phyloP scores from a whole-genome alignment of 75 land plant species.

The Isoetes taiwanensis region DNA sequence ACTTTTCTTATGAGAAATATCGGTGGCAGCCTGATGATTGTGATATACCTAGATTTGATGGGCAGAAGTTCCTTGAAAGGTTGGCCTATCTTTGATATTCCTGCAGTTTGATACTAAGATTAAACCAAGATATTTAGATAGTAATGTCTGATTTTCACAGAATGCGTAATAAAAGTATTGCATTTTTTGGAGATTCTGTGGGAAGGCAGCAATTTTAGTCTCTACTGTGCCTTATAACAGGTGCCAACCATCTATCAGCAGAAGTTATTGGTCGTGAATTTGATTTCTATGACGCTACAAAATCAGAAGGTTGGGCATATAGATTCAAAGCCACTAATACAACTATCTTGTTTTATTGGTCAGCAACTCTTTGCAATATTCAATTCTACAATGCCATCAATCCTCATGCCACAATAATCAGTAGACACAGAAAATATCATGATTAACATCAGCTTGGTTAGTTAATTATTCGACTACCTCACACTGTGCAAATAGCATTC shows the following conservation, averaged over 20 bases:
- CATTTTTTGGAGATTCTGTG: constrained; percentile 81
- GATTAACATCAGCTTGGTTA: too few species aligned
- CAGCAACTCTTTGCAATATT: constrained; percentile 71
- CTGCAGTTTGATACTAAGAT: too few species aligned
- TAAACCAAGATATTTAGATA: too few species aligned
- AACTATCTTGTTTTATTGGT: constrained; percentile 76
- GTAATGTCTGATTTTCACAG: constrained; percentile 28
- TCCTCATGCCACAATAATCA: too few species aligned
- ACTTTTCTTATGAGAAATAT: constrained; percentile 52
- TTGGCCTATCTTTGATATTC: constrained; percentile 11
- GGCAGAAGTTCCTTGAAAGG: constrained; percentile 44
- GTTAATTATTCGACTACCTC: too few species aligned
- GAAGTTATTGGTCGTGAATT: constrained; percentile 39
- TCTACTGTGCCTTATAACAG: constrained; percentile 74
- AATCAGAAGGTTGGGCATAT: constrained; percentile 65
- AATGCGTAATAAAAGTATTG: constrained; percentile 65
- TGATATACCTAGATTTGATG: constrained; percentile 51
- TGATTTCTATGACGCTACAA: constrained; percentile 39
- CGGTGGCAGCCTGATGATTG: constrained; percentile 80
- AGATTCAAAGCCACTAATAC: constrained; percentile 65
- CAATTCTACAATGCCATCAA: too few species aligned
- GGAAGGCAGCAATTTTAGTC: constrained; percentile 90
- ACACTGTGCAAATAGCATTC: too few species aligned
- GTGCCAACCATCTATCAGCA: constrained; percentile 32
- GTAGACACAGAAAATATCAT: too few species aligned